Conservation (phyloP, 1,139 yeast species). For the Pneumocystis murina region DNA sequence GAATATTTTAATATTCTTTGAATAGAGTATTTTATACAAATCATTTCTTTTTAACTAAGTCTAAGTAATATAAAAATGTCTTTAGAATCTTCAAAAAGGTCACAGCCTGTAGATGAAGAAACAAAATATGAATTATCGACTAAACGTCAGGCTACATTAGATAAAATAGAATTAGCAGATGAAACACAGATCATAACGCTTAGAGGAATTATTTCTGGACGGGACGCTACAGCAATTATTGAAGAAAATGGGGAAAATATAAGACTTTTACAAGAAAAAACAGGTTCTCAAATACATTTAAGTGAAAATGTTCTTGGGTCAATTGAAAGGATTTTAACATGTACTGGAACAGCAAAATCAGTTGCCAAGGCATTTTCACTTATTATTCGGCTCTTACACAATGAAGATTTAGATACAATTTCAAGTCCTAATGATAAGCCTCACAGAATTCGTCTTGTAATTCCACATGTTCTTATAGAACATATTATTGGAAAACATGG, state of each 20-base stretch:
- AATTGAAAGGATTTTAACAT: conserved; percentile 62
- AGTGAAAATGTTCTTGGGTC: conserved; percentile 62
- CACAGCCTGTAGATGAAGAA: background rate
- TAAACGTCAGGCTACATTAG: background rate
- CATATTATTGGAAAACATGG: conserved; percentile 73
- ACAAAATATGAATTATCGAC: background rate
- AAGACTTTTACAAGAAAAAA: conserved; percentile 39
- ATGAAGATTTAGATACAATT: background rate
- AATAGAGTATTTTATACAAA: background rate
- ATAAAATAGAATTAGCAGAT: background rate
- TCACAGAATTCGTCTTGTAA: conserved; percentile 44
- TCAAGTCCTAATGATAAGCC: conserved; percentile 20
- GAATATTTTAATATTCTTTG: background rate
- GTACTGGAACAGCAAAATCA: conserved; percentile 62
- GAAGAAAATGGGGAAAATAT: conserved; percentile 11
- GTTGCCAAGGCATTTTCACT: conserved; percentile 40
- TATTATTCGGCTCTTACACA: background rate
- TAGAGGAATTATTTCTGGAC: conserved; percentile 12
- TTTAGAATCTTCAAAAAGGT: background rate
- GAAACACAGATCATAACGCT: conserved; percentile 9
- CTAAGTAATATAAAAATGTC: background rate
- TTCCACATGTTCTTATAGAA: conserved; percentile 75
- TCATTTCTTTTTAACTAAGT: background rate
- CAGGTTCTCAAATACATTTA: conserved; percentile 57
- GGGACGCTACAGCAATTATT: conserved; percentile 16